These are phyloP conservation scores for Nitzschia sp. DNA, from an alignment of 108 stramenopile species.

Conservation along the genomic window DNA sequence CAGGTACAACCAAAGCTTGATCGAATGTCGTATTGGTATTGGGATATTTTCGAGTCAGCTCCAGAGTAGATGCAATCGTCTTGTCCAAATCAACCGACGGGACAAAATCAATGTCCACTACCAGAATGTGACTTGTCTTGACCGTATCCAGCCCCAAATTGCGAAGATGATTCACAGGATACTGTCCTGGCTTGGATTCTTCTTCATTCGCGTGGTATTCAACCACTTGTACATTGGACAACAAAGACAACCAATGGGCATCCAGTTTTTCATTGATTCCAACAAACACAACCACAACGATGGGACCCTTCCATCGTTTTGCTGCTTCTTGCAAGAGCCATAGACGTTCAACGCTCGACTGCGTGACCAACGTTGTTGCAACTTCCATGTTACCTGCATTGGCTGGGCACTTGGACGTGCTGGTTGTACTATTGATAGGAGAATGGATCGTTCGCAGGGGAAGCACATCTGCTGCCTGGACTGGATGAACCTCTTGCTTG, in stretches of 20 bases:
- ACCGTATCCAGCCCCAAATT: constrained; percentile 84
- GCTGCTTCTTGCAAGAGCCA: constrained; percentile 77
- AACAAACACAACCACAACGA: constrained; percentile 65
- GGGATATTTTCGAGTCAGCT: not conserved
- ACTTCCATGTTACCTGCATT: not conserved
- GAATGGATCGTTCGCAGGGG: constrained; percentile 30
- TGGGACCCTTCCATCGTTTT: constrained; percentile 70
- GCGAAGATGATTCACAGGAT: constrained; percentile 90
- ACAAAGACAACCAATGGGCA: not conserved
- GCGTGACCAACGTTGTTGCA: constrained; percentile 56
- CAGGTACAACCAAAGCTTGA: constrained; percentile 78
- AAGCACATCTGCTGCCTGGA: not conserved
- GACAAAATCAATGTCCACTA: constrained; percentile 88
- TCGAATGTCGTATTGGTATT: not conserved
- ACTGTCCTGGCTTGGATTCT: constrained; percentile 31
- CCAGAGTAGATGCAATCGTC: constrained; percentile 19
- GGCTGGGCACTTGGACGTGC: constrained; percentile 16
- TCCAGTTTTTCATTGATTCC: constrained; percentile 15
- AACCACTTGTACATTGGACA: constrained; percentile 54
- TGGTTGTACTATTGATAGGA: not conserved
- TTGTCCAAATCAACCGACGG: constrained; percentile 66
- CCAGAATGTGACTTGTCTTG: constrained; percentile 80
- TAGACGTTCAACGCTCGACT: constrained; percentile 67
- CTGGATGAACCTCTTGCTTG: not conserved
- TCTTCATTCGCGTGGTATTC: constrained; percentile 36